Conservation (phyloP, 2,329 filamentous ascomycete genomes). For the Scytalidium lignicola region DNA sequence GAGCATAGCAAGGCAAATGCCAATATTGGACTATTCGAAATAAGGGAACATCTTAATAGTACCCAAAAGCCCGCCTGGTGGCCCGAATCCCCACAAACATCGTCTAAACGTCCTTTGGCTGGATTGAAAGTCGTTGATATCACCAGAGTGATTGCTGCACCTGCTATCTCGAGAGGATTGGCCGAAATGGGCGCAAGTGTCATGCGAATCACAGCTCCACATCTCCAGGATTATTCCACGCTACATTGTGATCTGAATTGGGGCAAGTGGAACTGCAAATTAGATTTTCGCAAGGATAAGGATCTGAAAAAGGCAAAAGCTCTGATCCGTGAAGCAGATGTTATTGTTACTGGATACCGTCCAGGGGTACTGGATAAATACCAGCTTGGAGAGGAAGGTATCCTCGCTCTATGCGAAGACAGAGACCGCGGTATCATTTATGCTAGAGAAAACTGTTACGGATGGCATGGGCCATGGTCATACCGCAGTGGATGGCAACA, state of each 20-base stretch:
- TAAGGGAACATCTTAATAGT: constrained; percentile 20
- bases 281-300: constrained; percentile 40
- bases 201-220: constrained; percentile 38
- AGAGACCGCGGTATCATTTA: constrained; percentile 41
- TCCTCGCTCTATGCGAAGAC: constrained; percentile 33
- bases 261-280: constrained; percentile 40
- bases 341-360: constrained; percentile 50
- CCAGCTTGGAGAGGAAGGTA: constrained; percentile 36
- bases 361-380: constrained; percentile 36
- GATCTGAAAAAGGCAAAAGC: constrained; percentile 35
- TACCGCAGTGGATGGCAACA: constrained; percentile 46
- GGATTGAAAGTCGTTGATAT: constrained; percentile 33
- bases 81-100: constrained; percentile 2
- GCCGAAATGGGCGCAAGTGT: constrained; percentile 42
- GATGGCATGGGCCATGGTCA: constrained; percentile 39
- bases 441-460: constrained; percentile 47
- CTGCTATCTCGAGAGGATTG: constrained; percentile 34
- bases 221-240: constrained; percentile 33
- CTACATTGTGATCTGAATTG: constrained; percentile 30
- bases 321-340: constrained; percentile 44
- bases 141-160: constrained; percentile 39
- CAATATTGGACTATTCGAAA: constrained; percentile 35
- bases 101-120: constrained; percentile 9
- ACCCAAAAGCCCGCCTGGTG: constrained; percentile 10
- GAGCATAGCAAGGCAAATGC: constrained; percentile 38